Base-by-base conservation (phyloP, 768 basidiomycete genomes). In the Tricholoma sp. region DNA sequence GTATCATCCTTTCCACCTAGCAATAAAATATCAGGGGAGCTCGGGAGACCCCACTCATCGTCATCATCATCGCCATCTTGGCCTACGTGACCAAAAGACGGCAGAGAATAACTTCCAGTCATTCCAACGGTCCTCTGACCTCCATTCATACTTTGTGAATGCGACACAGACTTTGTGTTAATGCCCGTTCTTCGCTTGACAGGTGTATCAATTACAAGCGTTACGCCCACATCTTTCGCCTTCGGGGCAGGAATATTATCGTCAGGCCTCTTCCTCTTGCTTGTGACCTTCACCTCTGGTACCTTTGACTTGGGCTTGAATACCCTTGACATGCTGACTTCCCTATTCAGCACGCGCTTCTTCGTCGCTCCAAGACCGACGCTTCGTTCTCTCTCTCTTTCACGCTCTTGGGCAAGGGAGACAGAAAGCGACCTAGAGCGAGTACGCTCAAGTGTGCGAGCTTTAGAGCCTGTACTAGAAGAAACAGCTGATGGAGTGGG, bases 241-340 rank as follows among this genome's bases (percentile, higher is more conserved):
- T 56, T 54, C 31, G 27, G 21, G 14, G 18, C 39, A 43, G n/a
- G 62, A 59, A 35, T 34, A 65, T 55, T 22, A 29, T 50, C 60
- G 60, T 65, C 59, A 8, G 47, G 49, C 21, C 55, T 62, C 56
- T 58, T 57, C 39, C 59, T 70, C 56, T 58, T 63, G 34, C 27
- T 52, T 50, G 50, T 62, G 41, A 55, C 54, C 12, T 58, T 51
- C 19, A 58, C 57, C 41, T 63, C 57, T 19, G 59, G 64, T 60
- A 58, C 57, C 57, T 62, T 78, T 56, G 71, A 71, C 47, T 76
- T 76, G 22, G 72, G 72, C 64, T 83, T 88, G 71, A 89, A 89
- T 21, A 72, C 79, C 31, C 87, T 79, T 16, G 84, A 83, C 89
- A 91, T 91, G 70, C 86, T 90, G 60, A 90, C 76, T 66, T 91